A percentile compares a stretch with the other conserved stretches of the same genome.
Evolutionary conservation across 1,139 yeast species (phyloP).

Genomic region (Yamadazyma membranifaciens): DNA sequence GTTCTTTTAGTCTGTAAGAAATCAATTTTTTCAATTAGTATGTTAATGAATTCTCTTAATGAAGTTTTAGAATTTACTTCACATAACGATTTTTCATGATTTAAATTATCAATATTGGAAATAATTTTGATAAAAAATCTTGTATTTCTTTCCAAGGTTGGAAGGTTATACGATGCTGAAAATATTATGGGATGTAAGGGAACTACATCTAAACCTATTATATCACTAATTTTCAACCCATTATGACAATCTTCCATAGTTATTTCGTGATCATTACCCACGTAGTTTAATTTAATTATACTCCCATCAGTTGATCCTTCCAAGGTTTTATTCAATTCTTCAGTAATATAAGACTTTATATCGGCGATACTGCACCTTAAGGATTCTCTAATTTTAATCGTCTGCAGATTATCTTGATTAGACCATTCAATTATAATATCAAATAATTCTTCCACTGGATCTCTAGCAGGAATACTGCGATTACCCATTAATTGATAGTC

Average conservation of each 20-base stretch:
- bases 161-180: slow-evolving; percentile 13
- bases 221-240: slow-evolving; percentile 17
- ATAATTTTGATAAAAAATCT: slow-evolving; percentile 16
- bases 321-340: slow-evolving; percentile 14
- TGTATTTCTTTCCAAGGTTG: not conserved
- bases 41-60: slow-evolving; percentile 22
- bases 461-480: slow-evolving; percentile 20
- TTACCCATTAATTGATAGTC: slow-evolving; percentile 23
- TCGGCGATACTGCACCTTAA: slow-evolving; percentile 22
- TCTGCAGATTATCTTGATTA: slow-evolving; percentile 10
- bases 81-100: slow-evolving; percentile 22
- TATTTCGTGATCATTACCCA: slow-evolving; percentile 12
- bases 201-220: slow-evolving; percentile 28
- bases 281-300: slow-evolving; percentile 14
- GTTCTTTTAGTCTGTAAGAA: slow-evolving; percentile 26
- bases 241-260: slow-evolving; percentile 8
- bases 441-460: slow-evolving; percentile 25
- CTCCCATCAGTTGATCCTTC: slow-evolving; percentile 13
- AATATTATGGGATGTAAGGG: slow-evolving; percentile 24
- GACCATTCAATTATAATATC: slow-evolving; percentile 23
- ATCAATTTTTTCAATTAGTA: slow-evolving; percentile 25
- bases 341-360: slow-evolving; percentile 22
- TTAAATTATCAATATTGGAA: slow-evolving; percentile 20
- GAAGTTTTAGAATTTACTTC: slow-evolving; percentile 24
- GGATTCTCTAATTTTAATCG: slow-evolving; percentile 21